phyloP scores from a whole-genome alignment of 2,329 filamentous ascomycete genomes.

The Penicillium sp. region DNA sequence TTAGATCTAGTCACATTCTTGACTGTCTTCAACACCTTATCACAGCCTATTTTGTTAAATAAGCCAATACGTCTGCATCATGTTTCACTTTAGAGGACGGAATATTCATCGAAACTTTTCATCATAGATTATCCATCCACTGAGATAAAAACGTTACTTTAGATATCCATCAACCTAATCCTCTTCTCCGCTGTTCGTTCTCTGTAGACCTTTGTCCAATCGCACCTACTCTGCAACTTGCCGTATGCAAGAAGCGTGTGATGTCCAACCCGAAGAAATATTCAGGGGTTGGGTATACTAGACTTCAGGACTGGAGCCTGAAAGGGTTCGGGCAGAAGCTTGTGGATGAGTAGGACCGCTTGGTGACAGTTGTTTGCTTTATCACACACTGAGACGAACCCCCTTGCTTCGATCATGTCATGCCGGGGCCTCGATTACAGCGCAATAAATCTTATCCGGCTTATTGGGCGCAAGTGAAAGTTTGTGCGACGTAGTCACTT shows the following conservation, averaged over 20 bases:
- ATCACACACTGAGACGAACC: conserved; percentile 26
- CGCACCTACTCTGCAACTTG: conserved; percentile 36
- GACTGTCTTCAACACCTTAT: no score
- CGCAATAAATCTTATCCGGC: conserved; percentile 43
- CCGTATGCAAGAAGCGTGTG: conserved; percentile 46
- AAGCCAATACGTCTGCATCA: no score
- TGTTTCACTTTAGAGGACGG: no score
- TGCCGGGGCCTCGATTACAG: conserved; percentile 39
- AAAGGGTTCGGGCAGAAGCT: conserved; percentile 16
- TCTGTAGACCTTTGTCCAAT: no score
- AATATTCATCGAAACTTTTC: no score
- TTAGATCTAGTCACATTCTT: no score
- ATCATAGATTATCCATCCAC: no score
- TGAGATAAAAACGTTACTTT: no score
- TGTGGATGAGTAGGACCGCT: conserved; percentile 18
- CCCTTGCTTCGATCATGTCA: conserved; percentile 41
- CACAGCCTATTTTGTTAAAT: no score
- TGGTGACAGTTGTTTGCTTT: conserved; percentile 23
- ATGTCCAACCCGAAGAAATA: conserved; percentile 49
- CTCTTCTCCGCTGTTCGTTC: no score
- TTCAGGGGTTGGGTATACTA: conserved; percentile 43
- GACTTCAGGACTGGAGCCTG: conserved; percentile 29
- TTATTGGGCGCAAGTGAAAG: conserved; percentile 26
- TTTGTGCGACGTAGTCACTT: conserved; percentile 45
- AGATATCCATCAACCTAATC: no score